phyloP scores from a whole-genome alignment of 2,329 filamentous ascomycete genomes.

The Arthrobotrys sphaeroides region DNA sequence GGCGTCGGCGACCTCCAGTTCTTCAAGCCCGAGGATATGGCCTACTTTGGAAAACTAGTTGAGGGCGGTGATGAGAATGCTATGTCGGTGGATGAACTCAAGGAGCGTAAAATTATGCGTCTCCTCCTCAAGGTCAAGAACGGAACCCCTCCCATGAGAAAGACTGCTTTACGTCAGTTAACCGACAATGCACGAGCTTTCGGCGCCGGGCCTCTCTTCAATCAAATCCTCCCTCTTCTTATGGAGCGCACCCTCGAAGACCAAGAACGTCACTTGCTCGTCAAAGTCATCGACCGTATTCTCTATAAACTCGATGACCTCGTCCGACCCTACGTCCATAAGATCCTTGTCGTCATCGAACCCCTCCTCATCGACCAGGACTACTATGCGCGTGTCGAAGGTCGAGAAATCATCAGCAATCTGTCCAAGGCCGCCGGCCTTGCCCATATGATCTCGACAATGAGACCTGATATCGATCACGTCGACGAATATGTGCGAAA shows the following conservation, averaged over 20 bases:
- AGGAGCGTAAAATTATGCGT: constrained; percentile 98
- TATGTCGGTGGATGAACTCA: constrained; percentile 91
- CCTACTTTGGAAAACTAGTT: constrained; percentile 96
- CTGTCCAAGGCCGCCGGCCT: constrained; percentile 95
- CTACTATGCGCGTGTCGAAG: constrained; percentile 97
- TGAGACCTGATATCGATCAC: constrained; percentile 98
- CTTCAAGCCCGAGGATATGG: constrained; percentile 98
- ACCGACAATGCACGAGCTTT: constrained; percentile 98
- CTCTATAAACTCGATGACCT: constrained; percentile 98
- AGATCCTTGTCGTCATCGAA: constrained; percentile 98
- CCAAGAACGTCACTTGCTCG: constrained; percentile 94
- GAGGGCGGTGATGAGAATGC: constrained; percentile 92
- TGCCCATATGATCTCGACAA: constrained; percentile 98
- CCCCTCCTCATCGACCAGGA: constrained; percentile 99
- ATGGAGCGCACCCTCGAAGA: constrained; percentile 99
- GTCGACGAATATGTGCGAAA: constrained; percentile 98
- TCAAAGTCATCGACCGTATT: constrained; percentile 98
- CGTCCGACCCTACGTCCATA: constrained; percentile 95
- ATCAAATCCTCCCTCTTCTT: constrained; percentile 92
- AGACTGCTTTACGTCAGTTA: constrained; percentile 94
- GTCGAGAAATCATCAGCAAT: constrained; percentile 98
- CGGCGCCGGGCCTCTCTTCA: constrained; percentile 91
- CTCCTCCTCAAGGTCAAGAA: constrained; percentile 98
- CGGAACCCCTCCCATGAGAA: constrained; percentile 96
- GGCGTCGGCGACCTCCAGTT: constrained; percentile 96